Percentiles rank a stretch among this genome's conserved stretches.
These are phyloP conservation scores for Eutrema heterophyllum DNA, from an alignment of 345 rosid genomes.

Conservation along the genomic window DNA sequence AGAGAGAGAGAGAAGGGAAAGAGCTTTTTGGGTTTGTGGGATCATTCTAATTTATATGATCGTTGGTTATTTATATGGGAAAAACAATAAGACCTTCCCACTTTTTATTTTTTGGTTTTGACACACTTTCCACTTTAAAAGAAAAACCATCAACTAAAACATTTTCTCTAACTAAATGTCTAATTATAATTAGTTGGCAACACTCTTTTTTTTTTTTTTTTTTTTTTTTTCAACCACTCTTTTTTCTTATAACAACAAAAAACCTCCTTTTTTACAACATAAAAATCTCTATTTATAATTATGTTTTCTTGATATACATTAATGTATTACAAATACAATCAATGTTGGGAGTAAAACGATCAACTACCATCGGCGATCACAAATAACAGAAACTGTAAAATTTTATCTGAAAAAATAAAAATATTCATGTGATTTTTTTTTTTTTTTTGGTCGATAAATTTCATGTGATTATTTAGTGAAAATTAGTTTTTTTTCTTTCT, in stretches of 20 bases:
- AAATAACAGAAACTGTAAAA: too few species aligned
- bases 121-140: background rate
- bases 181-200: background rate
- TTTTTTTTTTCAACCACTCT: too few species aligned
- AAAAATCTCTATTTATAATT: background rate
- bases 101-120: background rate
- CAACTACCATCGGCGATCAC: background rate
- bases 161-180: background rate
- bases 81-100: background rate
- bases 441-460: background rate
- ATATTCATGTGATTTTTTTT: background rate
- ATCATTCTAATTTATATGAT: slow-evolving; percentile 22
- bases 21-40: slow-evolving; percentile 7
- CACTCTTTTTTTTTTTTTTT: too few species aligned
- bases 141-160: background rate
- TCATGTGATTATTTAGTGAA: background rate
- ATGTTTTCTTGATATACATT: background rate
- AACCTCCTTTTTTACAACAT: background rate
- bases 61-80: slow-evolving; percentile 14
- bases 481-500: background rate
- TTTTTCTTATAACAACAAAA: background rate
- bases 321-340: background rate
- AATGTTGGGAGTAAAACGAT: background rate
- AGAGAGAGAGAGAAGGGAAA: slow-evolving; percentile 17
- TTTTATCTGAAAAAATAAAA: too few species aligned